Base-by-base conservation (phyloP, 108 stramenopile species). In the Skeletonema costatum region DNA sequence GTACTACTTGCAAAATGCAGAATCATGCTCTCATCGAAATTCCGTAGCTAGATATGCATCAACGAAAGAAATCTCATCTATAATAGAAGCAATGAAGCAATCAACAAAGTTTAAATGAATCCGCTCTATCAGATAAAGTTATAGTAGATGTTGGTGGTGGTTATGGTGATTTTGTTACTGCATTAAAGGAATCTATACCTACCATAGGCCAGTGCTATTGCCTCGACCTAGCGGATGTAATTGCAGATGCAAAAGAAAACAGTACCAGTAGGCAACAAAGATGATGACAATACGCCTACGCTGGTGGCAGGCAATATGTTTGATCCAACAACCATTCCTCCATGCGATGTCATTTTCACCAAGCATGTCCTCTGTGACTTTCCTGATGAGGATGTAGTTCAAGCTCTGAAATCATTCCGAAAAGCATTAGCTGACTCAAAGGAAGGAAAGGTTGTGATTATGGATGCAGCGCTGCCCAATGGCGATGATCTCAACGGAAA, bases 301-400 rank as follows among this genome's bases (percentile, higher is more conserved):
- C 53, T 82, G 3, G 77, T 78, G 17, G 21, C 66, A 11, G 81
- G 81, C 29, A 64, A 82, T 63, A 78, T 78, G 81, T 82, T 82
- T 44, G 77, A 82, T 33, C 41, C 71, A 48, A 35, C 71, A 38
- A 82, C 81, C 35, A 82, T 82, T 25, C 81, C 81, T 11, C 4
- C 19, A 51, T 82, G 81, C 38, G 81, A 82, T 73, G 56, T 74
- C 14, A 78, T 82, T 56, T 56, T 82, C 25, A 82, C 73, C 64
- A 82, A 82, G 58, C 81, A 82, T 36, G 76, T 82, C 13, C 60
- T 82, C 19, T 78, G 81, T 68, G 77, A 82, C 19, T 82, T 77
- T 60, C 74, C 81, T 6, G 81, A 82, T 65, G 64, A 78, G 29
- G 77, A 82, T 53, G 81, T 78, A 48, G 35, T 82, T 17, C 50